These are phyloP conservation scores for Marasmius fiardii DNA, from an alignment of 1,284 basidiomycete genomes.

Conservation along the genomic window DNA sequence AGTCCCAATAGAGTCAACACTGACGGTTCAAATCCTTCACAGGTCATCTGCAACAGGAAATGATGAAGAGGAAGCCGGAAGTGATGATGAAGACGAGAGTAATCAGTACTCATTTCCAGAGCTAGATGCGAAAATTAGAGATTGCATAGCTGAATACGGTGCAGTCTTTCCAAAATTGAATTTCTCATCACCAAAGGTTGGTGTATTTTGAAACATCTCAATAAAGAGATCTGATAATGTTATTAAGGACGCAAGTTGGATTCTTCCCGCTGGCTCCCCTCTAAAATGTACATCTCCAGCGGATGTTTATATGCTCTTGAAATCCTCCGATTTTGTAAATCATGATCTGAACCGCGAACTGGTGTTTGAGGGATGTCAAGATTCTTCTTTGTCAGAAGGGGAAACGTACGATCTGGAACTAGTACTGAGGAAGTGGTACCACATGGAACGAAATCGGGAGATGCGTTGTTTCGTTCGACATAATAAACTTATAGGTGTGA, in stretches of 20 bases:
- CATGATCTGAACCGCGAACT: conserved; percentile 68
- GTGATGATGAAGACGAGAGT: conserved; percentile 37
- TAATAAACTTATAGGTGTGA: conserved; percentile 65
- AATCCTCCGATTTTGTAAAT: conserved; percentile 87
- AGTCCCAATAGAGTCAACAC: conserved; percentile 21
- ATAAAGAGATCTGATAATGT: conserved; percentile 4
- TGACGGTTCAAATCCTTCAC: conserved; percentile 9
- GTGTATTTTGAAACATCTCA: conserved; percentile 17
- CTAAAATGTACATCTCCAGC: conserved; percentile 84
- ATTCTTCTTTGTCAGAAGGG: conserved; percentile 7
- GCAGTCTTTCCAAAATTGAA: conserved; percentile 95
- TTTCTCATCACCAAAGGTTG: conserved; percentile 85
- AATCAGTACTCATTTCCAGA: conserved; percentile 67
- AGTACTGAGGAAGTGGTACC: conserved; percentile 91
- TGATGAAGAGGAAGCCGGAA: conserved; percentile 39
- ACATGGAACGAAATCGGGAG: conserved; percentile 81
- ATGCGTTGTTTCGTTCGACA: conserved; percentile 84
- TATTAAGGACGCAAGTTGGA: conserved; percentile 87
- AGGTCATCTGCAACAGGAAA: conserved; percentile 37
- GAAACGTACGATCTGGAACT: conserved; percentile 70
- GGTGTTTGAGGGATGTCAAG: conserved; percentile 62
- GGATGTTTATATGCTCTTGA: conserved; percentile 91
- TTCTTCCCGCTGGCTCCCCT: conserved; percentile 83
- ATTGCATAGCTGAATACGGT: conserved; percentile 67
- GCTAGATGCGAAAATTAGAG: conserved; percentile 72